phyloP scores from a whole-genome alignment of 805 yeast genomes.

The Ogataea glucozyma region DNA sequence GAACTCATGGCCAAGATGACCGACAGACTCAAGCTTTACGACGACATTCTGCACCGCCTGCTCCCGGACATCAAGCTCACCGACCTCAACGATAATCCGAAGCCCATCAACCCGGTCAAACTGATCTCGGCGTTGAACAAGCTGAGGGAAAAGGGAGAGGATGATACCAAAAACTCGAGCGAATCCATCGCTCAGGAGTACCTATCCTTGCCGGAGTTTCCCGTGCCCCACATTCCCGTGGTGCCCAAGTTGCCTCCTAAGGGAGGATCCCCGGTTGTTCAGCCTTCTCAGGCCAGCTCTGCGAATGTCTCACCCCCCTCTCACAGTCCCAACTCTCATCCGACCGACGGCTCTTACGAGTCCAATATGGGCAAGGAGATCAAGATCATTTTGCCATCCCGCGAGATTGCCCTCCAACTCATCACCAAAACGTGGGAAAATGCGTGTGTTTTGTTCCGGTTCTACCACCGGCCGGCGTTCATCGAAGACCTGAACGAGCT shows the following conservation, averaged over 20 bases:
- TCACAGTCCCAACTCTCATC: constrained; percentile 23
- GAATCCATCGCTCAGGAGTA: constrained; percentile 30
- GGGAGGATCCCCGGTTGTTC: constrained; percentile 1
- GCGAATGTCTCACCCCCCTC: constrained; percentile 11
- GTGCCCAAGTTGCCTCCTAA: constrained; percentile 22
- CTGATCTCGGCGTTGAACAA: constrained; percentile 33
- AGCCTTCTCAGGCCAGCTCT: constrained; percentile 6
- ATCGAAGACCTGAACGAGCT: constrained; percentile 71
- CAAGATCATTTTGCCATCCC: constrained; percentile 71
- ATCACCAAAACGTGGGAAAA: constrained; percentile 79
- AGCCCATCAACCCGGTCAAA: constrained; percentile 36
- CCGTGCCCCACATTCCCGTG: constrained; percentile 30
- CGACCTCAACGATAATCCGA: constrained; percentile 34
- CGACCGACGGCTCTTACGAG: constrained; percentile 42
- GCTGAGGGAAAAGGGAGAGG: constrained; percentile 26
- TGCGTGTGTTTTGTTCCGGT: constrained; percentile 82
- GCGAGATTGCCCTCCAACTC: constrained; percentile 67
- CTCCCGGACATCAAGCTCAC: constrained; percentile 36
- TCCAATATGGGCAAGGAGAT: constrained; percentile 49
- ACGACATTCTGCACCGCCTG: constrained; percentile 34
- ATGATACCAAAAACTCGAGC: constrained; percentile 21
- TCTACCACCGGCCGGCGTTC: constrained; percentile 83
- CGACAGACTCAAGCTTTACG: constrained; percentile 33
- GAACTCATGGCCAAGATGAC: constrained; percentile 34
- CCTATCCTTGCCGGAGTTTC: constrained; percentile 34